phyloP scores from a whole-genome alignment of 2,329 filamentous ascomycete species.

The Zalaria sp. region DNA sequence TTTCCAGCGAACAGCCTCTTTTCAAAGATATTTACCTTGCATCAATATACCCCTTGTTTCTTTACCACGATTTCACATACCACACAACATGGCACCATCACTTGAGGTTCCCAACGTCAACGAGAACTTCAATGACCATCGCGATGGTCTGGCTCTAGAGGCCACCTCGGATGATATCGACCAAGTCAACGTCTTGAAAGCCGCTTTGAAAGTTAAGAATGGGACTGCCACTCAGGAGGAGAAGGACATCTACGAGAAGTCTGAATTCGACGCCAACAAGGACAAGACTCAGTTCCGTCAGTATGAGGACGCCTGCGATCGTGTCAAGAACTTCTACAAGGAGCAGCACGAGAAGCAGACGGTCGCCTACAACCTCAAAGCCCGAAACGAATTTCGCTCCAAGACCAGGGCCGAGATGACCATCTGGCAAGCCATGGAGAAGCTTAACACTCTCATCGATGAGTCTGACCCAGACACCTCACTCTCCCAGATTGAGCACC shows the following conservation, averaged over 20 bases:
- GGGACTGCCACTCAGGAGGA: slow-evolving; percentile 30
- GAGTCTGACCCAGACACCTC: slow-evolving; percentile 82
- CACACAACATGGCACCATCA: slow-evolving; percentile 29
- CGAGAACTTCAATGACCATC: slow-evolving; percentile 32
- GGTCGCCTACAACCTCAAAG: slow-evolving; percentile 70
- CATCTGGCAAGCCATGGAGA: slow-evolving; percentile 85
- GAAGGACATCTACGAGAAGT: slow-evolving; percentile 39
- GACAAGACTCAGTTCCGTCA: slow-evolving; percentile 72
- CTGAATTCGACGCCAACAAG: slow-evolving; percentile 59
- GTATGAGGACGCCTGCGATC: slow-evolving; percentile 69
- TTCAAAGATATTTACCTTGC: neutral
- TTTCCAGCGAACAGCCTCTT: neutral
- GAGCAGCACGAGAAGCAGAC: slow-evolving; percentile 61
- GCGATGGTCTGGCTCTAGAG: slow-evolving; percentile 44
- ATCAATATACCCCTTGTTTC: neutral
- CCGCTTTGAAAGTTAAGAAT: slow-evolving; percentile 35
- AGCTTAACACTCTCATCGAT: slow-evolving; percentile 80
- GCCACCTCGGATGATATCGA: slow-evolving; percentile 46
- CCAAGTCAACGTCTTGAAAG: slow-evolving; percentile 45
- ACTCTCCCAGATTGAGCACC: slow-evolving; percentile 77
- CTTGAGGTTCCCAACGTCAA: slow-evolving; percentile 28
- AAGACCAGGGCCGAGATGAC: slow-evolving; percentile 62
- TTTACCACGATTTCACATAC: neutral
- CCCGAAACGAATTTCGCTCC: slow-evolving; percentile 55
- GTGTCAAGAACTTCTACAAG: slow-evolving; percentile 75